Conservation (phyloP, 371 early-diverging fungal genomes). For the Coemansia sp. region DNA sequence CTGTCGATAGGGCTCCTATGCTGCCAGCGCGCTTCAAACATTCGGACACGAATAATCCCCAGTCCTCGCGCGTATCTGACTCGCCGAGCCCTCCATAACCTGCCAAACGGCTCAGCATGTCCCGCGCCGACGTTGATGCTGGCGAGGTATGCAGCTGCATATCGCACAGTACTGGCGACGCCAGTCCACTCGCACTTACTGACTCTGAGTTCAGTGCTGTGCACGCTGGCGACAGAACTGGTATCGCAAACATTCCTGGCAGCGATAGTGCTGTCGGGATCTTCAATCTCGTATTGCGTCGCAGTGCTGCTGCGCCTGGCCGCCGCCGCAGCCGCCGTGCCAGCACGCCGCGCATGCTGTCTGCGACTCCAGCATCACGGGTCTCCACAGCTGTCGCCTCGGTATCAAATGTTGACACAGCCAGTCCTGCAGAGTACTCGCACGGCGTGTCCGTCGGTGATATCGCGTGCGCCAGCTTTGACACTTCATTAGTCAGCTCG, state of each 20-base stretch:
- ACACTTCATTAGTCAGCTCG: too few relatives aligned
- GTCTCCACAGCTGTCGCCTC: background rate
- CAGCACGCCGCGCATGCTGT: background rate
- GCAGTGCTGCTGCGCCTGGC: conserved; percentile 6
- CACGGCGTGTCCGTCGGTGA: conserved; percentile 4
- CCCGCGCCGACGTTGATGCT: conserved; percentile 23
- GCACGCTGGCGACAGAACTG: conserved; percentile 30
- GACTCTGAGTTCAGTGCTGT: conserved; percentile 26
- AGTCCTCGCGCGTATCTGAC: conserved; percentile 18
- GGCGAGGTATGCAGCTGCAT: conserved; percentile 19
- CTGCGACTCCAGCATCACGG: background rate
- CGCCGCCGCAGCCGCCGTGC: conserved; percentile 2
- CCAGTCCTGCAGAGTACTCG: conserved; percentile 18
- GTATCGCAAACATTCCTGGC: conserved; percentile 17
- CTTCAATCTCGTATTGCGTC: conserved; percentile 20
- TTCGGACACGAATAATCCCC: conserved; percentile 26
- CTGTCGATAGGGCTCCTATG: background rate
- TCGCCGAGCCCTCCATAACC: background rate
- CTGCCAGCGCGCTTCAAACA: conserved; percentile 17
- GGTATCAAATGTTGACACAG: conserved; percentile 1
- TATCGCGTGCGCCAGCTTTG: too few relatives aligned
- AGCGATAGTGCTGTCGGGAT: conserved; percentile 9
- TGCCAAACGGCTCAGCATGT: conserved; percentile 45
- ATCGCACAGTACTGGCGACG: conserved; percentile 14
- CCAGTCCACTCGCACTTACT: conserved; percentile 28